Evolutionary conservation across 2,329 filamentous ascomycete genomes (phyloP).

Genomic region (Fusarium sp.): DNA sequence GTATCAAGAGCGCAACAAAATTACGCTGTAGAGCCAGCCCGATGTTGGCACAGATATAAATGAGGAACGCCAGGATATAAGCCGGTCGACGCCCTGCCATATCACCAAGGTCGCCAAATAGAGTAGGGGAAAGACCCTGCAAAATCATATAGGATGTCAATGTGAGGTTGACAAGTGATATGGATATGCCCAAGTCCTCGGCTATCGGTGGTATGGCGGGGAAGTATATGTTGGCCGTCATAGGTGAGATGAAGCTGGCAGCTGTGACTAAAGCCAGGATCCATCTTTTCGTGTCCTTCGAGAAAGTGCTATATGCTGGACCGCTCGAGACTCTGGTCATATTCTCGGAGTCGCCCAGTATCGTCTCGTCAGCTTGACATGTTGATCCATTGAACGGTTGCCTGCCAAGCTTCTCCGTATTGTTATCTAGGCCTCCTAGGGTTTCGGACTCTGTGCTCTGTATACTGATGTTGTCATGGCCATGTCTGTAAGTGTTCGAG

Average conservation of each 20-base stretch:
- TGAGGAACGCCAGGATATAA: slow-evolving; percentile 68
- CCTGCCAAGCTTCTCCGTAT: slow-evolving; percentile 25
- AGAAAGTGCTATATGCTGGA: slow-evolving; percentile 50
- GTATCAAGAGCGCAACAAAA: slow-evolving; percentile 69
- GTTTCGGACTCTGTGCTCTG: slow-evolving; percentile 15
- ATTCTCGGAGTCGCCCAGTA: slow-evolving; percentile 38
- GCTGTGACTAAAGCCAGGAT: slow-evolving; percentile 66
- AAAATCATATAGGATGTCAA: slow-evolving; percentile 74
- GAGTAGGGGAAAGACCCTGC: slow-evolving; percentile 71
- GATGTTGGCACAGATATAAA: slow-evolving; percentile 71
- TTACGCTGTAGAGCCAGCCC: slow-evolving; percentile 70
- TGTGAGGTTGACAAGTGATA: slow-evolving; percentile 62
- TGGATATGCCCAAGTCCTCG: slow-evolving; percentile 55
- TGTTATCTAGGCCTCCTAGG: slow-evolving; percentile 3
- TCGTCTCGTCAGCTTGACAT: slow-evolving; percentile 12
- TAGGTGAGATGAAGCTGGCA: slow-evolving; percentile 68
- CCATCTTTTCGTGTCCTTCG: slow-evolving; percentile 61
- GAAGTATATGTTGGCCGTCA: slow-evolving; percentile 71
- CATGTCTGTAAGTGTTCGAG: slow-evolving; percentile 2
- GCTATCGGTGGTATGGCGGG: slow-evolving; percentile 59
- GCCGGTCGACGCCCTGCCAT: slow-evolving; percentile 71
- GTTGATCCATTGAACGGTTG: neutral
- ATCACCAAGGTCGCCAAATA: slow-evolving; percentile 74
- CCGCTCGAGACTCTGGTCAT: slow-evolving; percentile 40
- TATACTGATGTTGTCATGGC: slow-evolving; percentile 24